Percentiles rank a stretch among this genome's conserved stretches.
Evolutionary conservation across 2,329 filamentous ascomycete species (phyloP).

Genomic region (Mycocentrospora acerina): DNA sequence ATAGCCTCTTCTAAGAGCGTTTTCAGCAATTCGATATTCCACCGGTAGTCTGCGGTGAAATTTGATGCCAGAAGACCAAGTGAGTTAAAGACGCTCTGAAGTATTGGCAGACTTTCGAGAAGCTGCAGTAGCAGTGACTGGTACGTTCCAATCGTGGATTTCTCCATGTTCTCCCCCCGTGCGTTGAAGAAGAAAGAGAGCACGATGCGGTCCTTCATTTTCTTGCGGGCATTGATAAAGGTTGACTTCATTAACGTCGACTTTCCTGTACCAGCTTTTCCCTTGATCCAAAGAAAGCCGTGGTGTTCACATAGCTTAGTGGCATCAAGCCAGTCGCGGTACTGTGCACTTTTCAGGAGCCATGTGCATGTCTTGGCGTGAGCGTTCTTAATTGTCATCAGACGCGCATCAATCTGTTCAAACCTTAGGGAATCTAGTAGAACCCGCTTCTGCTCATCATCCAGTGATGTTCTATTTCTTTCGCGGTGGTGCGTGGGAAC

Average conservation of each 20-base stretch:
- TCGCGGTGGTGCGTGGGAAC: no score
- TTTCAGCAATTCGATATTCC: conserved; percentile 14
- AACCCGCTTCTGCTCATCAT: conserved; percentile 4
- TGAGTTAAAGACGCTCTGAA: conserved; percentile 9
- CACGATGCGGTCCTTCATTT: conserved; percentile 5
- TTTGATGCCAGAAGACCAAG: conserved; percentile 2
- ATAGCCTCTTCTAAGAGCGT: conserved; percentile 21
- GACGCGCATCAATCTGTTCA: conserved; percentile 43
- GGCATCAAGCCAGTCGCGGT: conserved; percentile 42
- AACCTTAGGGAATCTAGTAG: conserved; percentile 42
- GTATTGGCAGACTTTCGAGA: conserved; percentile 13
- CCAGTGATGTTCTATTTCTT: no score
- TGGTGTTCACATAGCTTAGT: conserved; percentile 29
- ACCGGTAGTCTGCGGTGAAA: conserved; percentile 8
- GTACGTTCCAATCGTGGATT: conserved; percentile 24
- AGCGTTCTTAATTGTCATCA: conserved; percentile 41
- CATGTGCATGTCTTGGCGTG: conserved; percentile 46
- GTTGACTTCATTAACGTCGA: conserved; percentile 47
- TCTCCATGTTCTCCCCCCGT: conserved; percentile 21
- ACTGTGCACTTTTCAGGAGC: conserved; percentile 41
- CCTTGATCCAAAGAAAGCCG: conserved; percentile 53
- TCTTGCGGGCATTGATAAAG: conserved; percentile 7
- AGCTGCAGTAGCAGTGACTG: conserved; percentile 29
- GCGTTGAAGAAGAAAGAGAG: conserved; percentile 33
- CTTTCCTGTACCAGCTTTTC: conserved; percentile 43